Conservation (phyloP, 345 rosid species). For the Syzygium oleosum region DNA sequence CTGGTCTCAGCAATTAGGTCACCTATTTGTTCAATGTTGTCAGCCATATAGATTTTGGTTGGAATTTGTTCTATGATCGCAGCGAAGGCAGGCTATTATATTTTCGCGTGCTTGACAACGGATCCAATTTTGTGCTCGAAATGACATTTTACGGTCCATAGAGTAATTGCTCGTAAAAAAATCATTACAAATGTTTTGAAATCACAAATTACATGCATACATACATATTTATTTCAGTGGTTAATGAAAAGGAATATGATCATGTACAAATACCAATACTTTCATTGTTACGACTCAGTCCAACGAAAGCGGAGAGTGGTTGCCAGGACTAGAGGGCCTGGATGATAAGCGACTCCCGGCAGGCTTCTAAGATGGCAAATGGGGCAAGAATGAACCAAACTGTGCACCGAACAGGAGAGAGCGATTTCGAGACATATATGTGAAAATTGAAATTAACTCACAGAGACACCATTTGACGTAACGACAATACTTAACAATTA, state of each 20-base stretch:
- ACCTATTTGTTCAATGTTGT: background rate
- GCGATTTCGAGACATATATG: too few species aligned
- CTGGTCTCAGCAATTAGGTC: background rate
- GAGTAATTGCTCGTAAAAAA: background rate
- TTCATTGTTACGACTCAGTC: background rate
- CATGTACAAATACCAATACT: background rate
- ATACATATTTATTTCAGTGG: background rate
- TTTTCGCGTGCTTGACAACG: background rate
- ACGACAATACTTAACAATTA: too few species aligned
- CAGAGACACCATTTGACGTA: too few species aligned
- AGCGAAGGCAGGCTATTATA: background rate
- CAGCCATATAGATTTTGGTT: background rate
- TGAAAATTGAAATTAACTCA: too few species aligned
- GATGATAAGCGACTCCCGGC: too few species aligned
- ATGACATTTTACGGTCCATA: background rate
- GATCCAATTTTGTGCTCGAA: background rate
- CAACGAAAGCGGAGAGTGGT: too few species aligned
- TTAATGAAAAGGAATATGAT: background rate
- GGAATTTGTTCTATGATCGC: background rate
- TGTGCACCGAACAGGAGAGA: too few species aligned
- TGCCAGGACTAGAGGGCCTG: too few species aligned
- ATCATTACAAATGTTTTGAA: background rate
- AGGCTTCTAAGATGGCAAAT: too few species aligned
- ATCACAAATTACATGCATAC: background rate
- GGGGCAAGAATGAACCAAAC: too few species aligned